Evolutionary conservation across 495 filamentous ascomycete species (phyloP), one percentile per base, ranked within the genome.

Genomic region (Aspergillus homomorphus): DNA sequence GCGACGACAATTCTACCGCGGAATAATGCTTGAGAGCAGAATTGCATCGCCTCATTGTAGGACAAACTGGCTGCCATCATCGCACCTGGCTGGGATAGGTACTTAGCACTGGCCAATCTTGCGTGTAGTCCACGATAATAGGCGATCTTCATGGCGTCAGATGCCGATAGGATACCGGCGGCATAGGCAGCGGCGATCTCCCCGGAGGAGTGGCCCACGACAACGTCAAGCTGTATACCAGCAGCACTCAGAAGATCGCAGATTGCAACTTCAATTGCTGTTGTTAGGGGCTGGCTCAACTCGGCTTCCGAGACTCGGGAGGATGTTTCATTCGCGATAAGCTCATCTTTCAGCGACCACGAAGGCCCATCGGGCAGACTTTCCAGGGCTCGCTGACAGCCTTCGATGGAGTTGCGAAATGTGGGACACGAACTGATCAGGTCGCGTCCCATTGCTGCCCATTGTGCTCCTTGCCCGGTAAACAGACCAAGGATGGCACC

Each of bases 11-110:
- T 50, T 1, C 69, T 53, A 4, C 69, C 54, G 6, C 62, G 44
- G 14, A 84, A 69, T 8, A 7, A n/a, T 38, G 16, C 60, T 53
- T 23, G 24, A 1, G 53, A 19, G 49, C 59, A 65, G 2, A 81
- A 51, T 0, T 75, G 78, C 2, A 58, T n/a, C 0, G 74, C 77
- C 41, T 84, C 79, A 10, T 80, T 74, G 1, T 61, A 45, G 0
- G 71, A 69, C 0, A 64, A 73, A 0, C 78, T 81, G 3, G 78
- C 81, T 0, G 83, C 84, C 30, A 84, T 30, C 84, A 87, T 86
- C 12, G 73, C 73, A 1, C 81, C 81, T 1, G 61, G 65, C 24
- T 62, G 49, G 3, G 26, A 28, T 38, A 66, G 38, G 3, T 49
- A 46, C 16, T 15, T n/a, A 0, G 2, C n/a, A 10, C 22, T 56